Evolutionary conservation across 2,329 filamentous ascomycete genomes (phyloP).

Genomic region (Capronia coronata): DNA sequence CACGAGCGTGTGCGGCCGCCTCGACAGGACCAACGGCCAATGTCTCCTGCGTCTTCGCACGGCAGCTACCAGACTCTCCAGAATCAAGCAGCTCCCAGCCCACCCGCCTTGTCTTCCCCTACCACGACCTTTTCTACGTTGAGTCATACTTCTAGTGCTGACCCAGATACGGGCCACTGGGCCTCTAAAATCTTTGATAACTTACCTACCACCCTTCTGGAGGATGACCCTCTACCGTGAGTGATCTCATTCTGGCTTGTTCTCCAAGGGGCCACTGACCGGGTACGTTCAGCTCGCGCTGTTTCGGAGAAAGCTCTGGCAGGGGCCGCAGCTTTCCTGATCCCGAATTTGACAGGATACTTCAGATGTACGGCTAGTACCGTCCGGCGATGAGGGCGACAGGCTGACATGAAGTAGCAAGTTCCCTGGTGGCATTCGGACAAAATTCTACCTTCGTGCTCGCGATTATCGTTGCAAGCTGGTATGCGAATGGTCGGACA

Average conservation of each 20-base stretch:
- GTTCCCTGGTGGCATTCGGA: constrained; percentile 23
- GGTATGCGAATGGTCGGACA: constrained; percentile 44
- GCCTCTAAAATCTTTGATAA: constrained; percentile 36
- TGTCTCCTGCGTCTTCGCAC: constrained; percentile 24
- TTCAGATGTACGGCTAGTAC: constrained; percentile 17
- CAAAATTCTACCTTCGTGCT: constrained; percentile 46
- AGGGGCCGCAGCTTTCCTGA: constrained; percentile 11
- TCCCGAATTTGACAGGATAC: constrained; percentile 17
- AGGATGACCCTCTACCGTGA: constrained; percentile 21
- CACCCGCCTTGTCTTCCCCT: constrained; percentile 20
- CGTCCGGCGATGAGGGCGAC: neutral
- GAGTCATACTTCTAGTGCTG: constrained; percentile 24
- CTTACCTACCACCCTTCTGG: constrained; percentile 21
- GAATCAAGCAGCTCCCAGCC: constrained; percentile 18
- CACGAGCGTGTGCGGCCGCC: constrained; percentile 19
- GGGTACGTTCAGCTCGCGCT: constrained; percentile 12
- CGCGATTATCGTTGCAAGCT: constrained; percentile 49
- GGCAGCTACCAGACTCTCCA: constrained; percentile 21
- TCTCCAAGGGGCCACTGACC: neutral
- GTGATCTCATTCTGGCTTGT: neutral
- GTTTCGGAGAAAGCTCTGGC: constrained; percentile 10
- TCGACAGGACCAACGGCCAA: constrained; percentile 11
- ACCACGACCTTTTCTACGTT: constrained; percentile 26
- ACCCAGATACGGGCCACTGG: constrained; percentile 37
- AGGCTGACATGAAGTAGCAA: constrained; percentile 13